These are phyloP conservation scores for Coniochaeta sp. DNA, from an alignment of 2,329 filamentous ascomycete genomes.

Conservation along the genomic window DNA sequence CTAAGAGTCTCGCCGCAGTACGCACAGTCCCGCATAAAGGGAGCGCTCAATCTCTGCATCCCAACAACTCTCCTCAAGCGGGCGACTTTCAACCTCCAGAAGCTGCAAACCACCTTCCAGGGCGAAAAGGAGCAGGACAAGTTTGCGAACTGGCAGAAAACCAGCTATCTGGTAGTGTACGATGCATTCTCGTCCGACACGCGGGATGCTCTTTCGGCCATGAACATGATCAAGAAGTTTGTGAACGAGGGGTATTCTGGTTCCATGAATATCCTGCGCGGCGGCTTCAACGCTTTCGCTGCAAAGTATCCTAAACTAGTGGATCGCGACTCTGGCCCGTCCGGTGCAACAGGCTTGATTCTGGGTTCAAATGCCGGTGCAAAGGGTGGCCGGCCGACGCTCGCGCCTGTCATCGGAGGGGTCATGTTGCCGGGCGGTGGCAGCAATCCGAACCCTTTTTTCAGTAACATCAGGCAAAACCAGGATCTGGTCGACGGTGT, in stretches of 20 bases:
- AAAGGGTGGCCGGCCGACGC: slow-evolving; percentile 30
- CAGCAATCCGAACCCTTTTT: slow-evolving; percentile 78
- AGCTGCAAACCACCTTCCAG: slow-evolving; percentile 81
- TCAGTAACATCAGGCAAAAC: slow-evolving; percentile 92
- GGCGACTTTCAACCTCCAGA: slow-evolving; percentile 81
- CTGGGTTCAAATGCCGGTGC: slow-evolving; percentile 36
- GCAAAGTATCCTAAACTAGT: slow-evolving; percentile 58
- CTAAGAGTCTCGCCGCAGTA: slow-evolving; percentile 83
- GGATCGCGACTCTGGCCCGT: slow-evolving; percentile 38
- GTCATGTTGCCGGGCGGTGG: slow-evolving; percentile 69
- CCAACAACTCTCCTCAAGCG: slow-evolving; percentile 90
- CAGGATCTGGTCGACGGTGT: slow-evolving; percentile 92
- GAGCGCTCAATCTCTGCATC: slow-evolving; percentile 89
- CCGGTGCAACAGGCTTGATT: slow-evolving; percentile 37
- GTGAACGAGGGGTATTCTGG: slow-evolving; percentile 75
- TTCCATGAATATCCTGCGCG: slow-evolving; percentile 65
- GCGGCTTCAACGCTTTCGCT: slow-evolving; percentile 73
- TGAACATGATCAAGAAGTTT: slow-evolving; percentile 93
- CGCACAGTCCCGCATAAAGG: slow-evolving; percentile 62
- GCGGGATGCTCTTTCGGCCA: slow-evolving; percentile 71
- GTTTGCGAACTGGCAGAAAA: slow-evolving; percentile 70
- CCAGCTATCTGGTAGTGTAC: slow-evolving; percentile 78
- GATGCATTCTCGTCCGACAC: slow-evolving; percentile 69
- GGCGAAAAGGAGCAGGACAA: slow-evolving; percentile 59
- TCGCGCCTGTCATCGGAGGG: slow-evolving; percentile 80